These are phyloP conservation scores for Suhomyces prunicola DNA, from an alignment of 805 yeast genomes.

Conservation along the genomic window DNA sequence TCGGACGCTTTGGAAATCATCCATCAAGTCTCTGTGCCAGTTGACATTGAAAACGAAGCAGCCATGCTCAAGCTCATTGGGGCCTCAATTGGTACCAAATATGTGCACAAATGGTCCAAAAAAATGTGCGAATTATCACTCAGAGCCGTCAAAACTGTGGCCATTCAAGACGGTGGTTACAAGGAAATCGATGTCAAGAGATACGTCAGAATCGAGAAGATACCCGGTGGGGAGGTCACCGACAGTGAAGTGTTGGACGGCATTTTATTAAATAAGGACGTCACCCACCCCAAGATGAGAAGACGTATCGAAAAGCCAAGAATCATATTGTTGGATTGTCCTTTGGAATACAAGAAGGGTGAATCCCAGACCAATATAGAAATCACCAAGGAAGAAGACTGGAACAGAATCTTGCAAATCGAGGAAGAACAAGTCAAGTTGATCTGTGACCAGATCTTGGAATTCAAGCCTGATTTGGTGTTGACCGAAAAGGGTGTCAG, in stretches of 20 bases:
- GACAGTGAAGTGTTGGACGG: conserved; percentile 89
- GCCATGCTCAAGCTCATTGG: conserved; percentile 84
- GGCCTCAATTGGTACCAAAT: conserved; percentile 95
- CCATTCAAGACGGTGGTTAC: conserved; percentile 55
- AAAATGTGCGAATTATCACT: conserved; percentile 88
- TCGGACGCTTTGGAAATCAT: conserved; percentile 87
- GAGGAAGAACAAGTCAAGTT: conserved; percentile 95
- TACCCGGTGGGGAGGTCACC: conserved; percentile 96
- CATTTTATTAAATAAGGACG: conserved; percentile 89
- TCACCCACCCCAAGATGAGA: conserved; percentile 98
- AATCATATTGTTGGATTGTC: conserved; percentile 87
- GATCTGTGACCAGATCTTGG: conserved; percentile 80
- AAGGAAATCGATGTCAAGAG: conserved; percentile 91
- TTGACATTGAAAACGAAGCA: conserved; percentile 77
- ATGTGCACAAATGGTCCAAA: conserved; percentile 84
- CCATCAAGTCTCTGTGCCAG: conserved; percentile 76
- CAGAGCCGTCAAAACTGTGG: conserved; percentile 82
- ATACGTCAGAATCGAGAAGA: conserved; percentile 89
- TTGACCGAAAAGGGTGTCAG: conserved; percentile 98
- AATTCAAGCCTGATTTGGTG: conserved; percentile 88
- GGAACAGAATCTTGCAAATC: conserved; percentile 91
- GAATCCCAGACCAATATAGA: conserved; percentile 98
- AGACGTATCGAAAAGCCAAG: conserved; percentile 86
- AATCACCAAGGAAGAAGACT: conserved; percentile 92
- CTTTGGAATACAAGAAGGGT: conserved; percentile 97